Percentiles rank a stretch among this genome's conserved stretches.
Conservation (phyloP, 1,284 basidiomycete species). For the Boletellus deceptivus region DNA sequence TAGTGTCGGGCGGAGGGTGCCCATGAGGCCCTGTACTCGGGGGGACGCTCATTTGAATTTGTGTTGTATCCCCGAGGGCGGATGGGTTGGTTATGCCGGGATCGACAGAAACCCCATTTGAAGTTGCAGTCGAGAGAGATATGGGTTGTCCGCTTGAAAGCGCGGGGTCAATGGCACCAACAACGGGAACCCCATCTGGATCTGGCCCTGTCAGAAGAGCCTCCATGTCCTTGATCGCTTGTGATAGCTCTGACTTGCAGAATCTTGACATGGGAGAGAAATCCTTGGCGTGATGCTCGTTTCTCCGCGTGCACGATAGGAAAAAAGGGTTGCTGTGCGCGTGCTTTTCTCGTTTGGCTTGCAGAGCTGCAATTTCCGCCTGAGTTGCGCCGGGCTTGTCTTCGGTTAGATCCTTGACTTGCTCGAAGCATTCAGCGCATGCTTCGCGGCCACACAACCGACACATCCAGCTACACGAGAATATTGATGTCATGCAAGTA, state of each 20-base stretch:
- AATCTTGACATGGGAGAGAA: conserved; percentile 84
- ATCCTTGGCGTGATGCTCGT: conserved; percentile 63
- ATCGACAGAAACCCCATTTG: conserved; percentile 12
- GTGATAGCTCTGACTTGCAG: conserved; percentile 59
- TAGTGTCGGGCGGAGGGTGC: conserved; percentile 18
- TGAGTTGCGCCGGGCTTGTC: conserved; percentile 47
- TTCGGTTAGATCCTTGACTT: conserved; percentile 62
- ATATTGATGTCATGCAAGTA: conserved; percentile 90
- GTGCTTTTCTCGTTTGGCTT: conserved; percentile 57
- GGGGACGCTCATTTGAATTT: conserved; percentile 1
- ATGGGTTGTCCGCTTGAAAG: conserved; percentile 19
- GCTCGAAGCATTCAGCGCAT: conserved; percentile 79
- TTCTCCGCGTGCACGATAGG: conserved; percentile 63
- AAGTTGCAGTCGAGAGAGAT: conserved; percentile 3
- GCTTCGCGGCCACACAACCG: conserved; percentile 86
- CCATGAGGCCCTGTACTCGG: conserved; percentile 1
- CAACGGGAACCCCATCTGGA: conserved; percentile 21
- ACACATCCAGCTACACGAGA: conserved; percentile 89
- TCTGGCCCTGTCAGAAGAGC: conserved; percentile 41
- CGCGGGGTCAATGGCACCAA: conserved; percentile 24
- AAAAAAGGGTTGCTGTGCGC: conserved; percentile 70
- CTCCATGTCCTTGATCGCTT: conserved; percentile 68
- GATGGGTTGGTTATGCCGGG: conserved; percentile 4
- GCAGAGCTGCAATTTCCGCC: conserved; percentile 46
- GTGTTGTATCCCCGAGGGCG: conserved; percentile 11